Base-by-base conservation (phyloP, 441 rosid species). In the Monsonia emarginata region DNA sequence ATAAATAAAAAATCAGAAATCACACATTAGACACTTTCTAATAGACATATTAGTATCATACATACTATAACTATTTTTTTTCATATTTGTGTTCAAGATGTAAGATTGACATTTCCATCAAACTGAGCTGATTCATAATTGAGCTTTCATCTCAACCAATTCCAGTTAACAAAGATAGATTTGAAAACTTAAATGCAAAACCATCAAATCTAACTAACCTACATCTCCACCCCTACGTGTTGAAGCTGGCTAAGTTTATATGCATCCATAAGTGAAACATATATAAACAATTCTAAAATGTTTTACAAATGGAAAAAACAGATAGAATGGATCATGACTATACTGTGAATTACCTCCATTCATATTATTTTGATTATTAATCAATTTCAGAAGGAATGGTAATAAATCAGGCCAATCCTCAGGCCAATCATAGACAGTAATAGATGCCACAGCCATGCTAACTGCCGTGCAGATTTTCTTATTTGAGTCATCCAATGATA, bases 391-490 rank as follows among this genome's bases (percentile, higher is more conserved):
- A 71, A 93, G 90, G 76, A 81, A 79, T 9, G 95, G 97, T 71
- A 88, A 73, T 46, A 93, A 79, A 52, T 93, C 89, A 72, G 90
- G 89, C 95, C 98, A 90, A 64, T 80, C 86, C 76, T 93, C 96
- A 38, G 96, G 96, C 98, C 97, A 93, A 70, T 93, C 98, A 77
- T 87, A 80, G 27, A 67, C 81, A 5, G 95, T 95, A 68, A 87
- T 75, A 16, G 96, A 79, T 24, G 93, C 88, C 68, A 90, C 79
- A 69, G 93, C 96, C 93, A 93, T 84, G 69, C 98, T 85, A 36
- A 86, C 78, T 46, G 98, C 97, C 1, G 95, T 90, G 80, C 91
- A 87, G 54, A 93, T 85, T 83, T 86, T 93, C 71, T 88, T 70
- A 50, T 86, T 85, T 67, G 89, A 71, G 76, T 93, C 97, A 75